Evolutionary conservation across 805 yeast genomes (phyloP).

Genomic region (Tetrapisispora iriomotensis): DNA sequence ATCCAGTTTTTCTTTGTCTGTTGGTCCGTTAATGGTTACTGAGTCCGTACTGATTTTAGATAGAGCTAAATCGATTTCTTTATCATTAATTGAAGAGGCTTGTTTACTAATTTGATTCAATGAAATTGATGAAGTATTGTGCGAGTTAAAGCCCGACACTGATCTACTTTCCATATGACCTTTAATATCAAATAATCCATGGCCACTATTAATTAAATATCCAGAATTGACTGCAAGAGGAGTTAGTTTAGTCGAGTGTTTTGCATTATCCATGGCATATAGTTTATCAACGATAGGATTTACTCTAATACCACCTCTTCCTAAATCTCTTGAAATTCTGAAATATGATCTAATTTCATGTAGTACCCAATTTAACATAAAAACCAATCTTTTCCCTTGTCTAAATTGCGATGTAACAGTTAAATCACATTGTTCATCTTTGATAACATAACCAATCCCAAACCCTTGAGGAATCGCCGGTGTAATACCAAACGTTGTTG

Average conservation of each 20-base stretch:
- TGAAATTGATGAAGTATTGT: constrained; percentile 4
- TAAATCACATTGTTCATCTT: constrained; percentile 68
- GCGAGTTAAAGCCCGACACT: constrained; percentile 10
- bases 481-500: constrained; percentile 78
- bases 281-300: constrained; percentile 23
- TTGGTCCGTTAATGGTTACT: constrained; percentile 7
- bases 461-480: constrained; percentile 85
- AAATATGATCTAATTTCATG: constrained; percentile 46
- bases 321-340: constrained; percentile 14
- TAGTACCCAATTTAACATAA: constrained; percentile 61
- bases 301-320: constrained; percentile 17
- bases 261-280: constrained; percentile 31
- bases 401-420: constrained; percentile 81
- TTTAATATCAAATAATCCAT: constrained; percentile 22
- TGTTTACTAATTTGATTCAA: not conserved
- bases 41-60: not conserved
- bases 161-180: constrained; percentile 21
- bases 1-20: constrained; percentile 20
- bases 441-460: constrained; percentile 87
- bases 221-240: not conserved
- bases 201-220: constrained; percentile 9
- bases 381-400: constrained; percentile 70
- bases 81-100: not conserved
- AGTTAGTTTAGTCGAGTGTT: constrained; percentile 7
- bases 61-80: not conserved